Evolutionary conservation across 2,329 filamentous ascomycete genomes (phyloP).

Genomic region (Emmonsia crescens): DNA sequence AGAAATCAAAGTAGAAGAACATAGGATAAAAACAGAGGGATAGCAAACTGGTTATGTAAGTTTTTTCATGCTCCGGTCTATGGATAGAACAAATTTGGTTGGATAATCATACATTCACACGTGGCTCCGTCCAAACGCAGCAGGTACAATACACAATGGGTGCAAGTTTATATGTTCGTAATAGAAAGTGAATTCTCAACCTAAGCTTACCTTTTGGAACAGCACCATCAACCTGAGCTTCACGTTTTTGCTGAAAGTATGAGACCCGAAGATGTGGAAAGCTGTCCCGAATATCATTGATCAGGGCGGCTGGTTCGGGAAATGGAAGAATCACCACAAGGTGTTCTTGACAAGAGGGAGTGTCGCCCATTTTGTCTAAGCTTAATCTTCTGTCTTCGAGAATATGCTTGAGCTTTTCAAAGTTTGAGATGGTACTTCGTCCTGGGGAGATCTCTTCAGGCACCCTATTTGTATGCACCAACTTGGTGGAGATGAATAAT

Average conservation of each 20-base stretch:
- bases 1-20: neutral
- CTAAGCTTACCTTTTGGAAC: slow-evolving; percentile 8
- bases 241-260: slow-evolving; percentile 24
- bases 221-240: slow-evolving; percentile 8
- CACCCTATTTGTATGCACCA: neutral
- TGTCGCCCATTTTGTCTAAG: slow-evolving; percentile 4
- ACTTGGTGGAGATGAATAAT: neutral
- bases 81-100: neutral
- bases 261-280: slow-evolving; percentile 39
- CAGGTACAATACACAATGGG: neutral
- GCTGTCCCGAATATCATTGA: slow-evolving; percentile 29
- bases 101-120: neutral
- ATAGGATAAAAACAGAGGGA: neutral
- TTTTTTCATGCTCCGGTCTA: neutral
- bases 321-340: slow-evolving; percentile 37
- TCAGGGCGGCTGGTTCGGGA: slow-evolving; percentile 29
- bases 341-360: slow-evolving; percentile 18
- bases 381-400: neutral
- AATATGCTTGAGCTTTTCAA: neutral
- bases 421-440: neutral
- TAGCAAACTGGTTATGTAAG: neutral
- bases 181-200: neutral
- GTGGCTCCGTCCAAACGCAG: neutral
- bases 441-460: neutral
- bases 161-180: neutral